These are phyloP conservation scores for Rhinocladiella mackenziei DNA, from an alignment of 2,329 filamentous ascomycete genomes.

Conservation along the genomic window DNA sequence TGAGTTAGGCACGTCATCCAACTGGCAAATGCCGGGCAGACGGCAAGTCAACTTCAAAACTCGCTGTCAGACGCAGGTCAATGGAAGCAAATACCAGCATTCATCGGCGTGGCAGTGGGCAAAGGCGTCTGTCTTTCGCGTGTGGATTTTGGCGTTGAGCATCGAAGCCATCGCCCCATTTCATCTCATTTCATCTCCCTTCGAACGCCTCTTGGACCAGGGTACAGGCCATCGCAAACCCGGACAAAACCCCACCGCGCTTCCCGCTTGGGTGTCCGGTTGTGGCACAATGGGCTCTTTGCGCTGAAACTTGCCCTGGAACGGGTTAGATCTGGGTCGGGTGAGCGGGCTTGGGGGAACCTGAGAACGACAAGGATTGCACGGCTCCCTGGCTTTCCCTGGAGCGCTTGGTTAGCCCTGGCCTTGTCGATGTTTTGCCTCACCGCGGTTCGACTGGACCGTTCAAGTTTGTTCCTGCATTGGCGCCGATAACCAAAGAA, in stretches of 20 bases:
- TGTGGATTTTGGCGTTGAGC: background rate
- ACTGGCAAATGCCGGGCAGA: too few relatives aligned
- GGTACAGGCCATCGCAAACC: background rate
- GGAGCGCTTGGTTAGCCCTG: background rate
- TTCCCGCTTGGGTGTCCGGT: conserved; percentile 11
- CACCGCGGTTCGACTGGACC: background rate
- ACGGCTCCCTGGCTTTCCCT: background rate
- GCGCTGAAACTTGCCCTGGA: conserved; percentile 19
- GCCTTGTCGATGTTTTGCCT: background rate
- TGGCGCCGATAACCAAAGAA: conserved; percentile 17
- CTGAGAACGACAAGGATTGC: conserved; percentile 15
- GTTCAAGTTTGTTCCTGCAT: conserved; percentile 22
- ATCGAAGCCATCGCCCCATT: conserved; percentile 2
- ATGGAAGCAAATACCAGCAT: background rate
- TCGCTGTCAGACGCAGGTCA: conserved; percentile 1
- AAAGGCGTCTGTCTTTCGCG: conserved; percentile 4
- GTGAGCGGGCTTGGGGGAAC: too few relatives aligned
- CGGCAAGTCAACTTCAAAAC: too few relatives aligned
- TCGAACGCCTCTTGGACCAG: conserved; percentile 10
- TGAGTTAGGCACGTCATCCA: too few relatives aligned
- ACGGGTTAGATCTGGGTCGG: conserved; percentile 11
- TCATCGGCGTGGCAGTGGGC: background rate
- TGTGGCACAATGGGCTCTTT: conserved; percentile 21
- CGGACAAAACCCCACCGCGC: background rate
- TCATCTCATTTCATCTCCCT: conserved; percentile 14